A percentile compares a stretch with the other conserved stretches of the same genome.
Evolutionary conservation across 768 basidiomycete species (phyloP).

Genomic region (Boletus huronensis): DNA sequence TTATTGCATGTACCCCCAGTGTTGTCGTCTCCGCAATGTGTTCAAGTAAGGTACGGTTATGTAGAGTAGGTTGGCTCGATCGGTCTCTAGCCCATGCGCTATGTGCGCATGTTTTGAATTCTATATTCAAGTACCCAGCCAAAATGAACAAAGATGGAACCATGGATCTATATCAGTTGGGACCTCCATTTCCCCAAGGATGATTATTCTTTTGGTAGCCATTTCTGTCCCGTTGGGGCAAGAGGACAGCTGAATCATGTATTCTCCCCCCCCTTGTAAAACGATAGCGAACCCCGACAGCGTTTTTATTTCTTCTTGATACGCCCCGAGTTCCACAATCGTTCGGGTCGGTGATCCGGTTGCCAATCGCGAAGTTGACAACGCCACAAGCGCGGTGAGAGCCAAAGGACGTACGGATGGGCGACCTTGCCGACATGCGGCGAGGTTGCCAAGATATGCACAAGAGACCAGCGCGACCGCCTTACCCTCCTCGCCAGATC

Average conservation of each 20-base stretch:
- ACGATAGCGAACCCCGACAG: too few relatives aligned
- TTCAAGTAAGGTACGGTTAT: conserved; percentile 6
- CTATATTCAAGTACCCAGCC: neutral
- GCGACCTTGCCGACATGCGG: neutral
- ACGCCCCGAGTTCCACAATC: neutral
- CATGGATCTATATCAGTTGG: neutral
- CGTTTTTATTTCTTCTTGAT: neutral
- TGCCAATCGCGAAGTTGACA: neutral
- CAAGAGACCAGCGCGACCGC: neutral
- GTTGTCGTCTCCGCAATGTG: conserved; percentile 8
- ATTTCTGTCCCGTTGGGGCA: neutral
- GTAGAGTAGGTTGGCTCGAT: conserved; percentile 12
- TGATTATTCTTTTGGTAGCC: too few relatives aligned
- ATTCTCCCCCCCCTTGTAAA: too few relatives aligned
- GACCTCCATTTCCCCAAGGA: too few relatives aligned
- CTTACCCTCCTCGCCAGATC: neutral
- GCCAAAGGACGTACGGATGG: neutral
- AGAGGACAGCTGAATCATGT: too few relatives aligned
- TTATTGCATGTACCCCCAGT: conserved; percentile 17
- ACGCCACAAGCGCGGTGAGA: neutral
- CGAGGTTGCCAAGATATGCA: neutral
- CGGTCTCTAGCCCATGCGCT: neutral
- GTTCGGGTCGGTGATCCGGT: neutral
- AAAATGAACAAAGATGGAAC: conserved; percentile 11
- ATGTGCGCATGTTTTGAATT: neutral